Evolutionary conservation across 345 rosid genomes (phyloP), one percentile per base, ranked within the genome.

Genomic region (Raphanus raphanistrum): DNA sequence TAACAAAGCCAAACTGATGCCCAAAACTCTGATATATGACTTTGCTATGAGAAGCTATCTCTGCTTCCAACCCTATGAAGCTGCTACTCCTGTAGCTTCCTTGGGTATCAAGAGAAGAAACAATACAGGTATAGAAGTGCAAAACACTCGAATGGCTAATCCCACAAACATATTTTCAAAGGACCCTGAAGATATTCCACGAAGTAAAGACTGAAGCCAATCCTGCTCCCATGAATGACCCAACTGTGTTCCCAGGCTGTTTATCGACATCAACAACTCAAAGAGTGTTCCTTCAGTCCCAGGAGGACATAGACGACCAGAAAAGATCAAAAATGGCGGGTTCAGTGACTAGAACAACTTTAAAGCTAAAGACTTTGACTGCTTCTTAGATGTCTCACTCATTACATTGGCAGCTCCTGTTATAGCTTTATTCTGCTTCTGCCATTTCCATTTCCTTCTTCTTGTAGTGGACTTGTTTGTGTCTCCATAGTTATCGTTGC

Each of bases 271-370:
- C 72, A 94, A 94, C 84, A 94, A 90, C 2, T 98, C 97, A 48
- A 94, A 94, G 1, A 94, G 88, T 21, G 97, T 92, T 82, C 98
- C 98, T 82, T 94, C 97, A 0, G 90, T 90, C 68, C 98, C 98
- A 1, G 98, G 99, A 28, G 99, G 99, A 78, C 98, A 92, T 38
- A 88, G 78, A 84, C 90, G 96, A 57, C 98, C 99, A 8, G 99
- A 94, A 77, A 92, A 82, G 76, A 94, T 90, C 76, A 94, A 84
- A 86, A 94, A 92, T 8, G 99, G 98, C 98, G 36, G 10, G 2
- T 8, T 90, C 76, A 95, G 80, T 76, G 96, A 88, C 43, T 69
- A 80, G 71, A 83, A 74, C 94, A 85, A 90, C 13, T 80, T 78
- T 16, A 85, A 63, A 45, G 83, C 69, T 7, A 81, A 81, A 17